A percentile compares a stretch with the other conserved stretches of the same genome.
phyloP scores from a whole-genome alignment of 2,329 filamentous ascomycete species.

The Fusarium sp. region DNA sequence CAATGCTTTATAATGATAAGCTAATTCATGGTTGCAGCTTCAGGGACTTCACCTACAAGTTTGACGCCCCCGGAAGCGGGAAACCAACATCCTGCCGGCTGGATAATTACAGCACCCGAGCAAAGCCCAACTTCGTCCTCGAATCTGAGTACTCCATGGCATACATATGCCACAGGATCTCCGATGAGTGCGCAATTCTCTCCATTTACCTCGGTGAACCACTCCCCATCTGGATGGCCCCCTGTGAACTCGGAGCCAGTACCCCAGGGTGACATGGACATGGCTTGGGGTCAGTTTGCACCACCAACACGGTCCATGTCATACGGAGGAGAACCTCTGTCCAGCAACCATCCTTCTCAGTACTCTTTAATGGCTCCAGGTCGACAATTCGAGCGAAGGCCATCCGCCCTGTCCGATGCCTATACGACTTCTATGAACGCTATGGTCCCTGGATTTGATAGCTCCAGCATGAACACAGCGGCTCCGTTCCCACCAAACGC shows the following conservation, averaged over 20 bases:
- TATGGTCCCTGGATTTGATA: conserved; percentile 48
- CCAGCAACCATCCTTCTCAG: conserved; percentile 47
- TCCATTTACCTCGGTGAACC: conserved; percentile 55
- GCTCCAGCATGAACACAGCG: conserved; percentile 42
- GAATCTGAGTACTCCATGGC: conserved; percentile 57
- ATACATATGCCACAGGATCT: conserved; percentile 58
- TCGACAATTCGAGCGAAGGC: conserved; percentile 54
- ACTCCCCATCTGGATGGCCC: conserved; percentile 53
- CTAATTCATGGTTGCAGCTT: conserved; percentile 18
- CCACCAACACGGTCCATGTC: conserved; percentile 57
- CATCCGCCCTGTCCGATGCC: conserved; percentile 53
- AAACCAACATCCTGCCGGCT: conserved; percentile 50
- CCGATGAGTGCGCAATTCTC: conserved; percentile 60
- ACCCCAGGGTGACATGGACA: conserved; percentile 51
- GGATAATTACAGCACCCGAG: conserved; percentile 55
- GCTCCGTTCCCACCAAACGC: conserved; percentile 50
- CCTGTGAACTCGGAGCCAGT: conserved; percentile 48
- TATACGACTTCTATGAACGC: conserved; percentile 53
- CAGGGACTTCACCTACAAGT: conserved; percentile 17
- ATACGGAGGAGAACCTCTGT: conserved; percentile 54
- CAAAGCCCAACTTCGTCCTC: conserved; percentile 52
- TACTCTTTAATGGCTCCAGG: conserved; percentile 53
- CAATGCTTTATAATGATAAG: not conserved
- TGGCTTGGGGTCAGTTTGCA: conserved; percentile 55
- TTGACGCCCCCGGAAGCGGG: conserved; percentile 43